Evolutionary conservation across 1,284 basidiomycete genomes (phyloP), one percentile per base, ranked within the genome.

Genomic region (Ustilago shanxiensis): DNA sequence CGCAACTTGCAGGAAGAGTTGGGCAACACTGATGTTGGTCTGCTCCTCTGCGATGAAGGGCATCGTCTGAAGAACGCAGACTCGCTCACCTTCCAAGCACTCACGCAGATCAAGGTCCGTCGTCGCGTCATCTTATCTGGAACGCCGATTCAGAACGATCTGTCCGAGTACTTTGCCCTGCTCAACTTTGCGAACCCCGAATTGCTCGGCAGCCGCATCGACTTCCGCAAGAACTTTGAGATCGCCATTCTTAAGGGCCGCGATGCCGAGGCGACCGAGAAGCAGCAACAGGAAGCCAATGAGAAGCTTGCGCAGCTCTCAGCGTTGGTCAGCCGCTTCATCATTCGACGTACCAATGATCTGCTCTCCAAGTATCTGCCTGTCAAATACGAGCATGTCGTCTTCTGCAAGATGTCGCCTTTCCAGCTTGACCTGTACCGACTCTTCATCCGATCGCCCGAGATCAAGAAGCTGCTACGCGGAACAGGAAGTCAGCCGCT

Each of bases 341-440:
- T 99, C 87, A 99, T 99, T 71, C 90, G 97, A 31, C 89, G 96
- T 55, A 98, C 97, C 18, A 99, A 99, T 84, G 97, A 99, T 84
- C 88, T 99, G 22, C 89, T 99, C 24, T 97, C 95, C 35, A 99
- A 99, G 88, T 99, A 99, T 84, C 87, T 99, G 49, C 96, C 96
- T 3, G 94, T 99, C 88, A 99, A 99, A 86, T 98, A 99, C 88
- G 96, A 99, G 87, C 95, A 98, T 74, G 97, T 99, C 77, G 97
- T 99, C 1, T 99, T 99, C 87, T 98, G 96, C 87, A 89, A 91
- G 53, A 90, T 95, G 16, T 95, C 95, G 1, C 89, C 92, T 2
- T 92, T 99, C 82, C 96, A 99, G 83, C 88, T 95, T 6, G 89
- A 92, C 1, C 88, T 99, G 3, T 99, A 99, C 87, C 91, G 92